Conservation (phyloP, 441 rosid genomes). For the Corymbia calophylla region DNA sequence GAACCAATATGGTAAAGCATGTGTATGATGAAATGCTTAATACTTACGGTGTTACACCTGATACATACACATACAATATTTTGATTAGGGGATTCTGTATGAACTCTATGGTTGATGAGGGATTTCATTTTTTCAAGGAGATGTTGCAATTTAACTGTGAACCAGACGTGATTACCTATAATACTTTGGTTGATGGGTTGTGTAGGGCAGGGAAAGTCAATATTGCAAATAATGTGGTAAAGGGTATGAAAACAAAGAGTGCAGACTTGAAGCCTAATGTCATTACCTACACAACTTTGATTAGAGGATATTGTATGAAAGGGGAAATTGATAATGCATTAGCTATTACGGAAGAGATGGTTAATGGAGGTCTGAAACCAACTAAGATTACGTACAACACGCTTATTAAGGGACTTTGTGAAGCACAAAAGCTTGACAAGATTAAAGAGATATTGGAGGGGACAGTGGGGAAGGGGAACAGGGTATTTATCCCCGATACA, state of each 20-base stretch:
- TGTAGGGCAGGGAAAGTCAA: constrained; percentile 71
- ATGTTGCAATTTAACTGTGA: constrained; percentile 47
- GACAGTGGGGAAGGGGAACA: constrained; percentile 14
- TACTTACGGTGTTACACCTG: constrained; percentile 64
- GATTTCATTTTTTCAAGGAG: constrained; percentile 49
- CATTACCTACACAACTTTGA: constrained; percentile 68
- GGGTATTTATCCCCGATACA: constrained; percentile 54
- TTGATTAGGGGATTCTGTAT: constrained; percentile 69
- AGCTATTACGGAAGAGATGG: constrained; percentile 45
- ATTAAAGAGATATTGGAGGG: constrained; percentile 45
- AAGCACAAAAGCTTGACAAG: constrained; percentile 44
- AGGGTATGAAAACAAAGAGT: constrained; percentile 53
- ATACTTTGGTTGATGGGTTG: constrained; percentile 80
- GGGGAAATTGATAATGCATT: constrained; percentile 59
- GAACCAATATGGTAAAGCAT: constrained; percentile 53
- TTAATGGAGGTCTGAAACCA: constrained; percentile 45
- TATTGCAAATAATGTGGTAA: constrained; percentile 62
- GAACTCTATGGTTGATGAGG: constrained; percentile 66
- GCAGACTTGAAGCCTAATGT: constrained; percentile 45
- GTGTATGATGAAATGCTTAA: constrained; percentile 75
- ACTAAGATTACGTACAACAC: constrained; percentile 59
- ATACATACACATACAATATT: constrained; percentile 55
- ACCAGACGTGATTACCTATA: constrained; percentile 71
- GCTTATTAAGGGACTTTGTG: constrained; percentile 69
- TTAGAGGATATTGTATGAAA: constrained; percentile 77